Conservation (phyloP, 73 alveolate species). For the Paramecium bursaria region DNA sequence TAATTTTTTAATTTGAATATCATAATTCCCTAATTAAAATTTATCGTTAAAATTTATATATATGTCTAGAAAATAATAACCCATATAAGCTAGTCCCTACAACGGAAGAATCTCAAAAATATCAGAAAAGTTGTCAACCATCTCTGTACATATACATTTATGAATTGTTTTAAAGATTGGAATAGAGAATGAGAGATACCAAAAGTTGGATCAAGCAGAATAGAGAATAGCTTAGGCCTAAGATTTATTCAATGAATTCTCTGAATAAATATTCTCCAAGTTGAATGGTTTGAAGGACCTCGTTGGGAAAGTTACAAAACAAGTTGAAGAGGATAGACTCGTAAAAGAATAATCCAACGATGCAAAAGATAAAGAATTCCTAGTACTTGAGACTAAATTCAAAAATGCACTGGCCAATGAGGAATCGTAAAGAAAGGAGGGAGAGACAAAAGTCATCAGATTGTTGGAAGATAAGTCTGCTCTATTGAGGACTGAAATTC, state of each 20-base stretch:
- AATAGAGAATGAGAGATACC: conserved; percentile 55
- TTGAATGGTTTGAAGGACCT: conserved; percentile 41
- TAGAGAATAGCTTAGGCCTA: conserved; percentile 51
- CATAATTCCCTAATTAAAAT: too few species aligned
- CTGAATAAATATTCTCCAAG: conserved; percentile 34
- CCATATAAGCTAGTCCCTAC: conserved; percentile 26
- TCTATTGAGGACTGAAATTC: conserved; percentile 38
- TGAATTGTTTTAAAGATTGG: background rate
- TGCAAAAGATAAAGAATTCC: conserved; percentile 15
- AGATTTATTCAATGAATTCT: conserved; percentile 55
- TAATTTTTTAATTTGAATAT: too few species aligned
- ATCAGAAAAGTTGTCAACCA: conserved; percentile 57
- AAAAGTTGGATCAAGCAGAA: conserved; percentile 56
- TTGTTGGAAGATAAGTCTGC: conserved; percentile 52
- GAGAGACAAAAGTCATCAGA: conserved; percentile 44
- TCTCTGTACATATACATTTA: background rate
- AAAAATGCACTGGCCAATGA: conserved; percentile 38
- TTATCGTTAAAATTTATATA: background rate
- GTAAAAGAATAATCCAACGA: conserved; percentile 45
- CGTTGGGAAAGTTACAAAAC: conserved; percentile 12
- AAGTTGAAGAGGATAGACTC: conserved; percentile 53
- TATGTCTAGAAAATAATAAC: background rate
- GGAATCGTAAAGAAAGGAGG: conserved; percentile 40
- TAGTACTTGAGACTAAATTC: conserved; percentile 31
- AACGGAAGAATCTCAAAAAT: conserved; percentile 31